A percentile compares a stretch with the other conserved stretches of the same genome.
phyloP scores from a whole-genome alignment of 805 yeast species.

The Scheffersomyces spartinae region DNA sequence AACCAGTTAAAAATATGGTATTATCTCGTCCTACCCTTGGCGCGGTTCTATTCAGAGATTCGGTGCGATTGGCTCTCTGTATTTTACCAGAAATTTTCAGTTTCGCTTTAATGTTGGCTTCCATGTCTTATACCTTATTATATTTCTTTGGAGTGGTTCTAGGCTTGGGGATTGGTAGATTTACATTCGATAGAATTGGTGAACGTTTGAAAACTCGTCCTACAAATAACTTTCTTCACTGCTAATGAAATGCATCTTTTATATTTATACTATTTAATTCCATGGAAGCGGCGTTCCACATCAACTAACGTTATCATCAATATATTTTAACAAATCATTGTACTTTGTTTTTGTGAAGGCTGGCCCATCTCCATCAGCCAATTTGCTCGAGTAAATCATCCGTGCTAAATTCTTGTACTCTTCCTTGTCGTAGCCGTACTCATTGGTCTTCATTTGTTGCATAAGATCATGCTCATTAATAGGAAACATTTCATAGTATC shows the following conservation, averaged over 20 bases:
- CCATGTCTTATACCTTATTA: slow-evolving; percentile 56
- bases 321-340: slow-evolving; percentile 20
- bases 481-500: slow-evolving; percentile 47
- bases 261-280: too few species aligned
- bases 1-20: slow-evolving; percentile 1
- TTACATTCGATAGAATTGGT: slow-evolving; percentile 50
- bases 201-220: slow-evolving; percentile 26
- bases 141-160: slow-evolving; percentile 66
- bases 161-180: slow-evolving; percentile 62
- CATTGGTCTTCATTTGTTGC: slow-evolving; percentile 24
- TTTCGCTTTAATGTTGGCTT: slow-evolving; percentile 67
- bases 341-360: slow-evolving; percentile 28
- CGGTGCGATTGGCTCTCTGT: slow-evolving; percentile 41
- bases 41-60: slow-evolving; percentile 35
- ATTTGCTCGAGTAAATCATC: slow-evolving; percentile 37
- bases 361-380: slow-evolving; percentile 26
- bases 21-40: slow-evolving; percentile 22
- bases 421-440: slow-evolving; percentile 22
- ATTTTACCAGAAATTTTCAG: slow-evolving; percentile 57
- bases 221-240: too few species aligned
- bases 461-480: slow-evolving; percentile 35
- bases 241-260: too few species aligned
- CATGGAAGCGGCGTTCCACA: too few species aligned
- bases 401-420: slow-evolving; percentile 43
- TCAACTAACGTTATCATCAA: too few species aligned